These are phyloP conservation scores for Hibiscus trionum DNA, from an alignment of 345 rosid species.

Conservation along the genomic window DNA sequence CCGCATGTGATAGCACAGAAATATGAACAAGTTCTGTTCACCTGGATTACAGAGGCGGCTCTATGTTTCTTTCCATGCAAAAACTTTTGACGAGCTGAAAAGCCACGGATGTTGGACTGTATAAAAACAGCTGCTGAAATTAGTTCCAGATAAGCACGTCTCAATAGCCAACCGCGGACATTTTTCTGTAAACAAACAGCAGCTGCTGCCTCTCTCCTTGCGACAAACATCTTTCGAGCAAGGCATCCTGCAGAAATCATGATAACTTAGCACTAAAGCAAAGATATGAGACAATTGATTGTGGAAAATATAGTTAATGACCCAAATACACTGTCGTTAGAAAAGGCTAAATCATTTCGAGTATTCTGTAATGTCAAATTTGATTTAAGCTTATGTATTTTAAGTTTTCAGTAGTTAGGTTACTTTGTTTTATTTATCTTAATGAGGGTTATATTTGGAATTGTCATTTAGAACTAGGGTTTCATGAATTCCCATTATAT, in stretches of 20 bases:
- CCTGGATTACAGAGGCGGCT: slow-evolving; percentile 82
- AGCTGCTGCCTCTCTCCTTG: slow-evolving; percentile 60
- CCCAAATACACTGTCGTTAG: not conserved
- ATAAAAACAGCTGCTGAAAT: slow-evolving; percentile 45
- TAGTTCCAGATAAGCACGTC: slow-evolving; percentile 41
- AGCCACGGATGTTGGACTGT: slow-evolving; percentile 65
- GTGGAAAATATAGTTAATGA: not conserved
- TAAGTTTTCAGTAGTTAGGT: not conserved
- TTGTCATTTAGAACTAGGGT: not conserved
- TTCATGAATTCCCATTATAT: not conserved
- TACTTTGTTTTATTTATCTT: not conserved
- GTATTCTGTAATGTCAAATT: not conserved
- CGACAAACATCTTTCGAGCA: slow-evolving; percentile 49
- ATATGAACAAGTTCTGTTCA: slow-evolving; percentile 13
- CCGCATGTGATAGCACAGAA: not conserved
- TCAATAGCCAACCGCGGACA: slow-evolving; percentile 52
- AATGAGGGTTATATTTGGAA: not conserved
- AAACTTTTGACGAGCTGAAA: slow-evolving; percentile 51
- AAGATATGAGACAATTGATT: not conserved
- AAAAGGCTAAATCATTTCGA: not conserved
- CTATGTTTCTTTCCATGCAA: slow-evolving; percentile 46
- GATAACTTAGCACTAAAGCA: slow-evolving; percentile 22
- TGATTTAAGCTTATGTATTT: not conserved
- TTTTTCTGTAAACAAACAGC: slow-evolving; percentile 62
- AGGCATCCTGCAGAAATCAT: slow-evolving; percentile 58